Conservation (phyloP, 2,329 filamentous ascomycete species). For the Trichoderma polysporum region DNA sequence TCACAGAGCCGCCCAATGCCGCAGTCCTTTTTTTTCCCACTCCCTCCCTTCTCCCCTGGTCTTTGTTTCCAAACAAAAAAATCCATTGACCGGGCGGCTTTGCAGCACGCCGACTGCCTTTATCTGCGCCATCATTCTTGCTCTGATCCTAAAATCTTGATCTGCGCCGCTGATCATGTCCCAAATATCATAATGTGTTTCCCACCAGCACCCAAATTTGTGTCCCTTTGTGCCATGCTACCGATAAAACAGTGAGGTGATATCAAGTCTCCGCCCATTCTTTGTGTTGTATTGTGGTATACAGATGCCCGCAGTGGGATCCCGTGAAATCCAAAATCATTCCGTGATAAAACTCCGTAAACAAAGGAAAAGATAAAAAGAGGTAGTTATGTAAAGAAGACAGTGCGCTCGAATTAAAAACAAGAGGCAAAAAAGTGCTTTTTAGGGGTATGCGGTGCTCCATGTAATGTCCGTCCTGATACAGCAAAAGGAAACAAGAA, state of each 20-base stretch:
- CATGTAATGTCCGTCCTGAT: conserved; percentile 49
- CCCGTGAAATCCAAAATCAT: conserved; percentile 26
- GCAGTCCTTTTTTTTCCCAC: background rate
- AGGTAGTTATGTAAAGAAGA: conserved; percentile 25
- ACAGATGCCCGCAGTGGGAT: conserved; percentile 28
- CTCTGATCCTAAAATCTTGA: conserved; percentile 21
- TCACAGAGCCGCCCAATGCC: background rate
- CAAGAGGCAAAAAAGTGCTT: conserved; percentile 27
- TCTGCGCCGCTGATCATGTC: conserved; percentile 30
- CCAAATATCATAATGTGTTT: conserved; percentile 34
- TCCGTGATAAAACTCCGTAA: conserved; percentile 24
- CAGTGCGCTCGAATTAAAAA: conserved; percentile 27
- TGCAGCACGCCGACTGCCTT: conserved; percentile 14
- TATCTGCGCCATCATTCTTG: conserved; percentile 21
- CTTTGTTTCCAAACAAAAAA: conserved; percentile 14
- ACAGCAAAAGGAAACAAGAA: conserved; percentile 36
- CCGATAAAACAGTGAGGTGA: conserved; percentile 33
- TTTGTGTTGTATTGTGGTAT: conserved; percentile 32
- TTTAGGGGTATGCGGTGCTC: conserved; percentile 53
- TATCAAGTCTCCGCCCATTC: conserved; percentile 30
- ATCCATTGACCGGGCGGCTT: conserved; percentile 12
- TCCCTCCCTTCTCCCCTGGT: background rate
- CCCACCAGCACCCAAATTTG: conserved; percentile 29
- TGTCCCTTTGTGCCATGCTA: conserved; percentile 37
- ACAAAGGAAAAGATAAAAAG: conserved; percentile 19